Evolutionary conservation across 1,284 basidiomycete species (phyloP), one percentile per base, ranked within the genome.

Genomic region (Trichosporon faecale): DNA sequence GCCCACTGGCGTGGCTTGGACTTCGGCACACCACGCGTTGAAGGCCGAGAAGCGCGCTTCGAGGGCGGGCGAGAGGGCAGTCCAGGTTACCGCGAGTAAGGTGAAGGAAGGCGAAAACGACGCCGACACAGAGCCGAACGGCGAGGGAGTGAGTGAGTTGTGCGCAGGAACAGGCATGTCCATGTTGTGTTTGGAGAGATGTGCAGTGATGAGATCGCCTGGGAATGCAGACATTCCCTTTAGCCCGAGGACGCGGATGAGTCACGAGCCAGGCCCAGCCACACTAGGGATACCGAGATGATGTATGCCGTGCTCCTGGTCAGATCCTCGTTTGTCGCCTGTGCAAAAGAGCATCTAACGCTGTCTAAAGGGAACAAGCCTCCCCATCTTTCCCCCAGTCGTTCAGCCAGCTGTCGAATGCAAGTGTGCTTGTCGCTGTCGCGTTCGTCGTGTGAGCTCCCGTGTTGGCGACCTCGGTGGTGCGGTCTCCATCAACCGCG

Each of bases 1-100:
- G 29, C 57, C 57, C 6, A 16, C 18, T 5, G 57, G 57, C 57
- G 27, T 61, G 14, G 57, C 27, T 16, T 61, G 57, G 5, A 61
- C 29, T n/a, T 61, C 57, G 57, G 57, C 57, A 29, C 57, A 61
- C 57, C 57, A 61, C 8, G 29, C 27, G 29, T 61, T 61, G 57
- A 61, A 61, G 29, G 29, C 57, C 57, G 57, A 31, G 57, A n/a
- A 61, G 18, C 57, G 57, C 18, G 57, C 57, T 8, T 18, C 27
- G 29, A 61, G 3, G 27, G 27, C 27, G 5, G 57, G 57, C 3
- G 29, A 14, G 16, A 61, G 57, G 27, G 27, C 18, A 5, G 57
- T 9, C 57, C 57, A 61, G 1, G 18, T 9, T 1, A 18, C 57
- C 14, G 57, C 57, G 27, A 33, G 5, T 16, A 18, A 12, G 57